Evolutionary conservation across 179 eudicot genomes (phyloP), one percentile per base, ranked within the genome.

Genomic region (Beta corolliflora): DNA sequence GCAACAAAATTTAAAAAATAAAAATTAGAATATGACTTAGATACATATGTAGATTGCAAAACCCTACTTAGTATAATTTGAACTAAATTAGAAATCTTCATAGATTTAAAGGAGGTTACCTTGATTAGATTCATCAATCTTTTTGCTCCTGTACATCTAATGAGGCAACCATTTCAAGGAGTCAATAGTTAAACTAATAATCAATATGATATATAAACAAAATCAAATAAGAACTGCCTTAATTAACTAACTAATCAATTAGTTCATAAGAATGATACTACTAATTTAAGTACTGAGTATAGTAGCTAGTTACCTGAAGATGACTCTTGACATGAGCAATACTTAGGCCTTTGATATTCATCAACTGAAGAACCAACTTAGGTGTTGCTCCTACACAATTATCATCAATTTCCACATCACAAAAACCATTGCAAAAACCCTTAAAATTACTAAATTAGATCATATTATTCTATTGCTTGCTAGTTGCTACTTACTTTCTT

Each of bases 321-420:
- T 95, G 99, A 87, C 98, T 95, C 88, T 95, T 95, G 84, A 95
- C 95, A 89, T 95, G 99, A 84, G 98, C 94, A 76, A 95, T 95
- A 81, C 98, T 95, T 31, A 95, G 92, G 63, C 98, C 99, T 88
- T 95, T 95, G 83, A 95, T 79, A 72, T 95, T 95, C 99, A 95
- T 95, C 86, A 92, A 73, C 80, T 95, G 94, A 77, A 93, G 98
- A 80, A 95, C 99, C 85, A 92, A 85, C 84, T 95, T 95, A 13
- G 99, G 99, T 15, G 98, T 95, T 84, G 99, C 99, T 85, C 94
- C 99, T 95, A 82, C 85, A 86, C 73, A 80, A 41, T 64, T 84
- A 36, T 53, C 66, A 79, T 69, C 53, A 66, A 63, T 29, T 74
- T 31, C 5, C 16, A 79, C 9, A 77, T 29, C 71, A 69, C 23